Evolutionary conservation across 2,329 filamentous ascomycete genomes (phyloP).

Genomic region (Exophiala dermatitidis): DNA sequence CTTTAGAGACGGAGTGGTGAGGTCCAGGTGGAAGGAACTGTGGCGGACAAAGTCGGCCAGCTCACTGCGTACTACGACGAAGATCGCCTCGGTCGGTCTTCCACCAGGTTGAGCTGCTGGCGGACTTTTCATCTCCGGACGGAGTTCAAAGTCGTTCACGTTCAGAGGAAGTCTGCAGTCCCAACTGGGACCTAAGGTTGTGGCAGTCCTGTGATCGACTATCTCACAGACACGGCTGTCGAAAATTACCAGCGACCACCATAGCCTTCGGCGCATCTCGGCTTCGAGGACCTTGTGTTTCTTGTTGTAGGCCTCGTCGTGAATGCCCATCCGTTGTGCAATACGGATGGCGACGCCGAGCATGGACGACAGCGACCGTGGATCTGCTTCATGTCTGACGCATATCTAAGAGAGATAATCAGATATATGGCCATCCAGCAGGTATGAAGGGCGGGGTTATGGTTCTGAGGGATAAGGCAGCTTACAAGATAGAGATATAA

Average conservation of each 20-base stretch:
- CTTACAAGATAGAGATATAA: slow-evolving; percentile 49
- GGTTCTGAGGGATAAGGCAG: too few relatives aligned
- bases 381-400: slow-evolving; percentile 53
- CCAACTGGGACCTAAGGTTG: slow-evolving; percentile 38
- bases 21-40: slow-evolving; percentile 41
- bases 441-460: too few relatives aligned
- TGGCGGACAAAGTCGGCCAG: slow-evolving; percentile 38
- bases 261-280: slow-evolving; percentile 63
- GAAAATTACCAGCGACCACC: slow-evolving; percentile 65
- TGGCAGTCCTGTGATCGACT: slow-evolving; percentile 42
- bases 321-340: slow-evolving; percentile 61
- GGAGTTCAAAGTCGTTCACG: slow-evolving; percentile 38
- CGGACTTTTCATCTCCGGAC: slow-evolving; percentile 33
- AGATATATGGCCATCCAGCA: not conserved
- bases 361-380: slow-evolving; percentile 54
- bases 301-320: slow-evolving; percentile 51
- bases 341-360: slow-evolving; percentile 61
- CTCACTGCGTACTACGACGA: slow-evolving; percentile 40
- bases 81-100: slow-evolving; percentile 37
- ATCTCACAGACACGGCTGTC: slow-evolving; percentile 64
- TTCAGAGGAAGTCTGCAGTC: slow-evolving; percentile 39
- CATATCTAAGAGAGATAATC: slow-evolving; percentile 43
- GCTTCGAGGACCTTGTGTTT: slow-evolving; percentile 49
- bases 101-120: slow-evolving; percentile 27
- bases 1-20: slow-evolving; percentile 38